Evolutionary conservation across 495 filamentous ascomycete species (phyloP), one percentile per base, ranked within the genome.

Genomic region (Penicillium paradoxum): DNA sequence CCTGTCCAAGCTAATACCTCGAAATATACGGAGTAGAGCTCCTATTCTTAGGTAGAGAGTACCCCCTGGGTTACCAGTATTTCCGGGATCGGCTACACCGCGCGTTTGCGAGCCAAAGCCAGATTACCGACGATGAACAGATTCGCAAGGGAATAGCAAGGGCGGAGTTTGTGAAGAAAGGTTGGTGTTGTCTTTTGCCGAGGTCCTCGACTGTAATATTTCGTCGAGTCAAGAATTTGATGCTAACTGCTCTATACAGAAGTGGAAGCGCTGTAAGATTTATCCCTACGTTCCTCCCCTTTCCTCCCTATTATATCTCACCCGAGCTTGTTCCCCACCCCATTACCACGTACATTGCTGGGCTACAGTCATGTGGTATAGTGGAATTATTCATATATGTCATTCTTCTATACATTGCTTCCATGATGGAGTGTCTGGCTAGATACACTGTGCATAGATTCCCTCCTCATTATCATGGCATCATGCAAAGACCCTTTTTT

Each of bases 101-200:
- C 40, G 93, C 93, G 3, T 97, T 98, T 69, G 77, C 81, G 54
- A 80, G 80, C 39, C 88, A 95, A 42, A 79, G 84, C 1, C 66
- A 77, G 54, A 59, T 97, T 14, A 74, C 73, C 14, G 84, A 95
- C 64, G 83, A 90, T 33, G 82, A 78, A 7, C 70, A 89, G 56
- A 96, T 98, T 34, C 74, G 68, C 42, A 75, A 85, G 57, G 90
- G 82, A 0, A 88, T 98, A 52, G 78, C 79, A 30, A 74, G 81
- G 59, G 93, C 90, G 1, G 82, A 95, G 55, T 97, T 87, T 69
- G 88, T 97, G 4, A 92, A 89, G 68, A 96, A 92, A 77, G 90
- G 89, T 90, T 56, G 15, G 74, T 63, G 47, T 15, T 41, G 24
- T 33, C 32, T 29, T 19, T 49, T 22, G 29, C 9, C 29, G 10